Percentiles rank a stretch among this genome's conserved stretches.
Evolutionary conservation across 768 basidiomycete species (phyloP).

Genomic region (Rhodotorula sphaerocarpa): DNA sequence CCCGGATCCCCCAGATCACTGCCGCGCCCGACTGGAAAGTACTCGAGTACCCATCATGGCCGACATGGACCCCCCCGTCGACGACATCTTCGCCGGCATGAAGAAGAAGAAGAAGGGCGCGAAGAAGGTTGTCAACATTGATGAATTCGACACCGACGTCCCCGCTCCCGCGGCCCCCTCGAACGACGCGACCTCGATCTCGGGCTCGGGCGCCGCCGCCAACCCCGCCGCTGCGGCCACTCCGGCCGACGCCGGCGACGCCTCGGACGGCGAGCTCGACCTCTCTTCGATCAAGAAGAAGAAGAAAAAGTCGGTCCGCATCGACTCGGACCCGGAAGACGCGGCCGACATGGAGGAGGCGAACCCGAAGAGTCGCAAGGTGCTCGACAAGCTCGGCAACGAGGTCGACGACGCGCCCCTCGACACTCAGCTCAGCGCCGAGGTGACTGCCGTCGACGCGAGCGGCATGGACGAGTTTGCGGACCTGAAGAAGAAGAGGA

Average conservation of each 20-base stretch:
- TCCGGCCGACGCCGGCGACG: constrained; percentile 39
- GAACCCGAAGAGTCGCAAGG: constrained; percentile 7
- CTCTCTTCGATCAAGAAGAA: constrained; percentile 80
- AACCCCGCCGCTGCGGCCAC: constrained; percentile 16
- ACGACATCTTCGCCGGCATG: constrained; percentile 49
- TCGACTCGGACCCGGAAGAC: constrained; percentile 42
- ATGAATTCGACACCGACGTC: constrained; percentile 37
- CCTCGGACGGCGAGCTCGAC: constrained; percentile 77
- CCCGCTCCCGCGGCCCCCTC: constrained; percentile 35
- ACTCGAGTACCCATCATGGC: constrained; percentile 32
- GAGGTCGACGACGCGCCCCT: constrained; percentile 30
- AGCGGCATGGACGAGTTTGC: constrained; percentile 23
- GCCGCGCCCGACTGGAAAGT: no score
- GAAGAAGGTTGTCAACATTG: constrained; percentile 44
- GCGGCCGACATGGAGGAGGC: constrained; percentile 4
- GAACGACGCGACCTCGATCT: constrained; percentile 1
- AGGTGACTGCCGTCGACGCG: constrained; percentile 6
- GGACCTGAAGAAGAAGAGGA: constrained; percentile 28
- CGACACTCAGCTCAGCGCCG: constrained; percentile 24
- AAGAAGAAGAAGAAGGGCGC: constrained; percentile 50
- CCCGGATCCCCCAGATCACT: no score
- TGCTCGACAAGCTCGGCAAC: constrained; percentile 32
- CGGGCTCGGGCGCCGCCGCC: constrained; percentile 43
- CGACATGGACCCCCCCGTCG: constrained; percentile 43
- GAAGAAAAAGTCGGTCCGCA: constrained; percentile 57